Percentiles rank a stretch among this genome's conserved stretches.
These are phyloP conservation scores for Plantago elongata DNA, from an alignment of 257 asterid species.

Conservation along the genomic window DNA sequence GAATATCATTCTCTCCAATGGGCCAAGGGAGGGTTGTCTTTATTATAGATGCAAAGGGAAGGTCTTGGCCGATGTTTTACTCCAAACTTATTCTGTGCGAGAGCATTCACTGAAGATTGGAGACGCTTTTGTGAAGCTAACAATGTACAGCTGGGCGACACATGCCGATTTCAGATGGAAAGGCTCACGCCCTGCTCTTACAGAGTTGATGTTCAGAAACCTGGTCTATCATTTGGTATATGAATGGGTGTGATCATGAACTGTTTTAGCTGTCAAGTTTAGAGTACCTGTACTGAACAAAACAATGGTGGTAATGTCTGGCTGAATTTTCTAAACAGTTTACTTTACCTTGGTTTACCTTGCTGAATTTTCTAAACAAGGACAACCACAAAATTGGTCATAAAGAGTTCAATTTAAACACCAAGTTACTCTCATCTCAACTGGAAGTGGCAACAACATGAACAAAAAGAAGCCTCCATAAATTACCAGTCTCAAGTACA, in stretches of 20 bases:
- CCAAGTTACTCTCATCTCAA: too few relatives aligned
- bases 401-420: too few relatives aligned
- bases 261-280: too few relatives aligned
- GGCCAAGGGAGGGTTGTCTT: conserved; percentile 20
- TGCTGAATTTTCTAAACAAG: too few relatives aligned
- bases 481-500: too few relatives aligned
- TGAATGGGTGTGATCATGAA: not conserved
- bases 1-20: conserved; percentile 1
- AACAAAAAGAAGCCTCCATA: too few relatives aligned
- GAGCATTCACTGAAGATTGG: conserved; percentile 30
- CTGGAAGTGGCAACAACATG: too few relatives aligned
- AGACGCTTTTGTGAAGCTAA: conserved; percentile 20
- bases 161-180: conserved; percentile 28
- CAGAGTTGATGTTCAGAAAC: conserved; percentile 23
- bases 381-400: too few relatives aligned
- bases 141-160: conserved; percentile 28
- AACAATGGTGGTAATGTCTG: too few relatives aligned
- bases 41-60: conserved; percentile 26
- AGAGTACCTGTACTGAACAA: too few relatives aligned
- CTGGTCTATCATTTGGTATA: not conserved
- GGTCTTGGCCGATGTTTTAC: conserved; percentile 29
- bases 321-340: too few relatives aligned
- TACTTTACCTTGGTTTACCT: too few relatives aligned
- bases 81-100: not conserved
- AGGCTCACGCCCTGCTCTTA: not conserved